Conservation (phyloP, 2,329 filamentous ascomycete genomes). For the Botrytis cinerea region DNA sequence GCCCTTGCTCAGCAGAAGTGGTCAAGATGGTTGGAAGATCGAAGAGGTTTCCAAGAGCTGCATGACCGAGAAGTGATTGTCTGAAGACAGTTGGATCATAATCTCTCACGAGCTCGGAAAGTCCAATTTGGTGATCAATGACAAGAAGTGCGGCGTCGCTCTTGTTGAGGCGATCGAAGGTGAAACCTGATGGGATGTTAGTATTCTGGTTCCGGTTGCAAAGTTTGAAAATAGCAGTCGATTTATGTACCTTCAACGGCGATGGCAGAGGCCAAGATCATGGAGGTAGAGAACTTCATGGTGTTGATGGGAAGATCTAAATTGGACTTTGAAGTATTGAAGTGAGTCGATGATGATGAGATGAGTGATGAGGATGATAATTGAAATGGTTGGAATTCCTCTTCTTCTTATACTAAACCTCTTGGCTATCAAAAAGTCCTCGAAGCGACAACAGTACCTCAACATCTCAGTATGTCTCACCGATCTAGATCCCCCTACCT, state of each 20-base stretch:
- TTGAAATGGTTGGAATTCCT: neutral
- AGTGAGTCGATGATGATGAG: neutral
- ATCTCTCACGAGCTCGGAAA: constrained; percentile 63
- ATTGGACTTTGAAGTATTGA: neutral
- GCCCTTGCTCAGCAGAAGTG: constrained; percentile 65
- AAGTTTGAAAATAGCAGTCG: neutral
- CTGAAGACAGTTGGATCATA: constrained; percentile 65
- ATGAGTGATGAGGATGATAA: neutral
- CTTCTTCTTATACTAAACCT: constrained; percentile 12
- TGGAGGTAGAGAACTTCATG: constrained; percentile 36
- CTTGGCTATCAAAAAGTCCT: neutral
- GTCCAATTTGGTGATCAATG: constrained; percentile 61
- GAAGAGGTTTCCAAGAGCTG: constrained; percentile 66
- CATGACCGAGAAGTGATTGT: constrained; percentile 68
- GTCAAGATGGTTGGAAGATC: constrained; percentile 69
- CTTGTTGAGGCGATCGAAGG: constrained; percentile 43
- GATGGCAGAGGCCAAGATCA: constrained; percentile 27
- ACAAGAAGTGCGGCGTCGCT: constrained; percentile 53
- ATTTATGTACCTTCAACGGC: constrained; percentile 30
- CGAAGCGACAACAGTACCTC: neutral
- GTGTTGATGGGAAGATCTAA: constrained; percentile 15
- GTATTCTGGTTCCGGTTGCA: neutral
- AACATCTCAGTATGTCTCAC: neutral
- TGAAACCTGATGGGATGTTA: constrained; percentile 29
- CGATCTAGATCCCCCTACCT: neutral